Percentiles rank a stretch among this genome's conserved stretches.
Evolutionary conservation across 2,329 filamentous ascomycete genomes (phyloP).

Genomic region (Tothia fuscella): DNA sequence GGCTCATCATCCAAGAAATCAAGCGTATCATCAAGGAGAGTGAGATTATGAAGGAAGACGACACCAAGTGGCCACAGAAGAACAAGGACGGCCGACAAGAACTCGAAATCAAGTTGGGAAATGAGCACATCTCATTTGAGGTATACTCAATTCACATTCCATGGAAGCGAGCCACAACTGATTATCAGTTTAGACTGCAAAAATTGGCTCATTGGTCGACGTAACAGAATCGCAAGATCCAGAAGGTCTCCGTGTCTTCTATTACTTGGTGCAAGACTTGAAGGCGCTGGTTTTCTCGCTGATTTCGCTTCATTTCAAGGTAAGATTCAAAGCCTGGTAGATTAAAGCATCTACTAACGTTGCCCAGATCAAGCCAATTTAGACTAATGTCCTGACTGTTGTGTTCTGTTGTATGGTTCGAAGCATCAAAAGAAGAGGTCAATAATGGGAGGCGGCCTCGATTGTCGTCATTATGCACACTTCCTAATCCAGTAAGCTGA

Average conservation of each 20-base stretch:
- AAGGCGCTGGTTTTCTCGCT: constrained; percentile 95
- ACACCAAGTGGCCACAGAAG: constrained; percentile 97
- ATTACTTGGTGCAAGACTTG: constrained; percentile 94
- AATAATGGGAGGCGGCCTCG: not conserved
- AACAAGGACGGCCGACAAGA: constrained; percentile 98
- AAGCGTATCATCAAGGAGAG: constrained; percentile 94
- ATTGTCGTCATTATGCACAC: too few relatives aligned
- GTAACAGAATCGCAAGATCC: constrained; percentile 94
- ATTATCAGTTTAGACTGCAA: constrained; percentile 59
- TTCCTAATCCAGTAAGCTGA: too few relatives aligned
- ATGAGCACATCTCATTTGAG: constrained; percentile 97
- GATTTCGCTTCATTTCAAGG: constrained; percentile 96
- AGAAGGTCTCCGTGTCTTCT: constrained; percentile 92
- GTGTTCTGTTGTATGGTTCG: not conserved
- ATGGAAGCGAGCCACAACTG: not conserved
- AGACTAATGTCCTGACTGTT: not conserved
- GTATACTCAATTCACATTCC: constrained; percentile 36
- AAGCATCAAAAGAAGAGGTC: not conserved
- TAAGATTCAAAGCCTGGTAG: constrained; percentile 17
- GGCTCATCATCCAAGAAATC: constrained; percentile 81
- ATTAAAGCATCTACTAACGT: not conserved
- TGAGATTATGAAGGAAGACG: constrained; percentile 99
- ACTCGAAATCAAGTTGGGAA: constrained; percentile 84
- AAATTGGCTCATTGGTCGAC: constrained; percentile 93
- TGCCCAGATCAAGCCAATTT: constrained; percentile 8